These are phyloP conservation scores for Coniosporium apollinis DNA, from an alignment of 495 filamentous ascomycete genomes.

Conservation along the genomic window DNA sequence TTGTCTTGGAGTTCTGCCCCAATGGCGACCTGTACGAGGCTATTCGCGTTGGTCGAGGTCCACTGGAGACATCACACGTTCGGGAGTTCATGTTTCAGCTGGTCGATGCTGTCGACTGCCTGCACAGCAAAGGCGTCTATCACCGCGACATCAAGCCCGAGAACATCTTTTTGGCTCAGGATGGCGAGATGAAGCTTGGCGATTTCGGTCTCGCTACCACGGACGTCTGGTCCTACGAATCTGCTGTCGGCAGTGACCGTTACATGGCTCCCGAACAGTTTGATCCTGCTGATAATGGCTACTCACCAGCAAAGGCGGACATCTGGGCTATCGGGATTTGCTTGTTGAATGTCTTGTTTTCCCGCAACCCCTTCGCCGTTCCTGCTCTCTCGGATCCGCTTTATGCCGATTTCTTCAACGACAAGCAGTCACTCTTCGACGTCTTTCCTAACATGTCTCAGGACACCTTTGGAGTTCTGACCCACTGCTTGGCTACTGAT, in stretches of 20 bases:
- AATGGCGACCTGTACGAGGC: constrained; percentile 96
- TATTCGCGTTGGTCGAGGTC: constrained; percentile 73
- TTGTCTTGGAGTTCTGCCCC: constrained; percentile 91
- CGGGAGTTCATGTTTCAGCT: constrained; percentile 94
- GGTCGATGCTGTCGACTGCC: constrained; percentile 72
- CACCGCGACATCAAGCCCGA: constrained; percentile 99
- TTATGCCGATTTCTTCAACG: constrained; percentile 79
- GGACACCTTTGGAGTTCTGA: constrained; percentile 86
- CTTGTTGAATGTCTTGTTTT: constrained; percentile 87
- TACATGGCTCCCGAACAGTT: constrained; percentile 99
- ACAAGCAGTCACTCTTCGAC: constrained; percentile 90
- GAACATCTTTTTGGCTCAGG: constrained; percentile 86
- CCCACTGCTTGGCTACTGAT: constrained; percentile 74
- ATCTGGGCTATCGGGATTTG: constrained; percentile 95
- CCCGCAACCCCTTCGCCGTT: constrained; percentile 80
- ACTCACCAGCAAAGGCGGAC: constrained; percentile 86
- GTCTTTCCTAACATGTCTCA: constrained; percentile 98
- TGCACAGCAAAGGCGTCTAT: constrained; percentile 81
- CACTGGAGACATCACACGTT: constrained; percentile 87
- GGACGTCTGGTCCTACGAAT: constrained; percentile 74
- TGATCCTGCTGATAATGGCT: constrained; percentile 67
- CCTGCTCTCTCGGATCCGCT: constrained; percentile 75
- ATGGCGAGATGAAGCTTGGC: constrained; percentile 84
- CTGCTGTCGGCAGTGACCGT: constrained; percentile 85
- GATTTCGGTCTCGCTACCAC: constrained; percentile 87